These are phyloP conservation scores for Aegle marmelos DNA, from an alignment of 345 rosid genomes.

Conservation along the genomic window DNA sequence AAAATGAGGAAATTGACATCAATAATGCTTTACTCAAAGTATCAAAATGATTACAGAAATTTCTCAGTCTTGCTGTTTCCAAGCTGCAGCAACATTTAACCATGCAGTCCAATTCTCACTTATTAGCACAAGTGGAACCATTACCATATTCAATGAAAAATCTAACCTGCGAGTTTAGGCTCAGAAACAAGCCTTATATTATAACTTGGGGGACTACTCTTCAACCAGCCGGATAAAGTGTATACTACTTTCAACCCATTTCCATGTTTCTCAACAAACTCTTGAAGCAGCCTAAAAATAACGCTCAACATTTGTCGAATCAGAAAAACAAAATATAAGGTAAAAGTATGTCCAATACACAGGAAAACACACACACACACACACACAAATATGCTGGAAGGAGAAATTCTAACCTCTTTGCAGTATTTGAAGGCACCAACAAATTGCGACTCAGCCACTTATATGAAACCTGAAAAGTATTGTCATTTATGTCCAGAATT, in stretches of 20 bases:
- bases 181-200: constrained; percentile 63
- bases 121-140: not conserved
- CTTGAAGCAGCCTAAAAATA: constrained; percentile 65
- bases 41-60: not conserved
- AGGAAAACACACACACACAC: not conserved
- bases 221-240: constrained; percentile 79
- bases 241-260: constrained; percentile 65
- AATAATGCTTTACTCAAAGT: not conserved
- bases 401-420: constrained; percentile 54
- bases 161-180: constrained; percentile 68
- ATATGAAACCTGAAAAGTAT: constrained; percentile 74
- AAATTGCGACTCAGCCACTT: constrained; percentile 96
- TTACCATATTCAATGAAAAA: constrained; percentile 5
- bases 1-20: not conserved
- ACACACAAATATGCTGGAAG: not conserved
- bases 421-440: constrained; percentile 63
- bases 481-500: constrained; percentile 1
- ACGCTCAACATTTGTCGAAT: not conserved
- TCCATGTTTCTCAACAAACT: constrained; percentile 60
- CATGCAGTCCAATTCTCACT: not conserved
- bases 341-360: not conserved
- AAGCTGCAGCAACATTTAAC: not conserved
- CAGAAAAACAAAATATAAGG: not conserved
- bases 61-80: not conserved
- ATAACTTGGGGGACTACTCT: constrained; percentile 55